phyloP scores from a whole-genome alignment of 179 eudicot genomes.

The Heliamphora pulchella region DNA sequence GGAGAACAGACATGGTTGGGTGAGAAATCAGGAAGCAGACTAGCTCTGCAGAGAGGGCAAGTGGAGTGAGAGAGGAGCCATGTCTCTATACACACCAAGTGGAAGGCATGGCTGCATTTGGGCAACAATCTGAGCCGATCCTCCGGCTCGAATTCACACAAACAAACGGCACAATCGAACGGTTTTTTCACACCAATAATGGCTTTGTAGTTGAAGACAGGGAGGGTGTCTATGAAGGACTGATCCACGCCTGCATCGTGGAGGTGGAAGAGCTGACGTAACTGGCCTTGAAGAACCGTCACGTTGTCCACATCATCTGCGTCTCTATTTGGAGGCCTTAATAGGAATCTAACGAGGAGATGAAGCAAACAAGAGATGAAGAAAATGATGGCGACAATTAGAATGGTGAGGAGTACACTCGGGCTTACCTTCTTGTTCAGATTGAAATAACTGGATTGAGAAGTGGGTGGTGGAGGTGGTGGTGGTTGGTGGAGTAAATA shows the following conservation, averaged over 20 bases:
- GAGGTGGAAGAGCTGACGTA: constrained; percentile 74
- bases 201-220: constrained; percentile 62
- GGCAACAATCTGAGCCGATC: constrained; percentile 65
- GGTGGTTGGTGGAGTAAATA: constrained; percentile 20
- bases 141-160: constrained; percentile 66
- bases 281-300: constrained; percentile 75
- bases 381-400: constrained; percentile 66
- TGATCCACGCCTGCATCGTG: constrained; percentile 92
- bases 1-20: constrained; percentile 27
- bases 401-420: constrained; percentile 57
- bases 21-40: constrained; percentile 38
- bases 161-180: constrained; percentile 90
- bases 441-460: constrained; percentile 45
- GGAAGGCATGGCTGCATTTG: constrained; percentile 81
- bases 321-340: constrained; percentile 44
- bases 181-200: constrained; percentile 72
- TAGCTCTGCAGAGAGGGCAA: constrained; percentile 72
- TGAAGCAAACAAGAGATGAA: constrained; percentile 76
- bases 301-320: constrained; percentile 49
- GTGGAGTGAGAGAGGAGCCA: constrained; percentile 83
- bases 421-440: constrained; percentile 62
- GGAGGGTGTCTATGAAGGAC: constrained; percentile 71
- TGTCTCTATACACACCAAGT: constrained; percentile 73
- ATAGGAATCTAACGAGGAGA: constrained; percentile 48
- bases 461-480: constrained; percentile 20